A percentile compares a stretch with the other conserved stretches of the same genome.
Conservation (phyloP, 176 grass and related monocot genomes). For the Poa pratensis region DNA sequence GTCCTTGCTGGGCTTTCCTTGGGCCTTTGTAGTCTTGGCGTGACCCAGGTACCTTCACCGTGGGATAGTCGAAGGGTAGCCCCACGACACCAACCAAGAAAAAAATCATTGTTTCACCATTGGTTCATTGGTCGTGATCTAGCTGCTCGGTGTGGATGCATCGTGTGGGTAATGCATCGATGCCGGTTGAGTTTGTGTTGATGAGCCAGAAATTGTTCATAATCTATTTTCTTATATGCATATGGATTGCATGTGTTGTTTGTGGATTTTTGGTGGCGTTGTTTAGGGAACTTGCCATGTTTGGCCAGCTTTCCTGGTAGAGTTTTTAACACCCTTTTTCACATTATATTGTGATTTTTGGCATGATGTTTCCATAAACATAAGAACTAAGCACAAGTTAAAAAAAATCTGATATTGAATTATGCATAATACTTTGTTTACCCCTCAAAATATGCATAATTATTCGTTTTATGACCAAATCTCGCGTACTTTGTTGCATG, state of each 20-base stretch:
- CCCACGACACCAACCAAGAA: no score
- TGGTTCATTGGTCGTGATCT: neutral
- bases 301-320: neutral
- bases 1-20: no score
- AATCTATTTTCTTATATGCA: neutral
- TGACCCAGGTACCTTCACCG: no score
- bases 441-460: neutral
- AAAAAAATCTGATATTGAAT: neutral
- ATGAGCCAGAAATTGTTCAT: neutral
- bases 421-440: neutral
- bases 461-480: neutral
- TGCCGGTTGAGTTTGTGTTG: neutral
- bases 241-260: neutral
- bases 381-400: neutral
- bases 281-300: neutral
- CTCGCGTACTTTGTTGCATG: neutral
- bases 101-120: no score
- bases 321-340: rapidly evolving
- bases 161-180: neutral
- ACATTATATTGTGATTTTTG: neutral
- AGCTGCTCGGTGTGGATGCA: neutral
- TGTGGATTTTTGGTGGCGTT: neutral
- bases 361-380: neutral
- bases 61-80: no score
- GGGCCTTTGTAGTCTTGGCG: no score